These are phyloP conservation scores for Elsinoe australis DNA, from an alignment of 2,329 filamentous ascomycete genomes.

Conservation along the genomic window DNA sequence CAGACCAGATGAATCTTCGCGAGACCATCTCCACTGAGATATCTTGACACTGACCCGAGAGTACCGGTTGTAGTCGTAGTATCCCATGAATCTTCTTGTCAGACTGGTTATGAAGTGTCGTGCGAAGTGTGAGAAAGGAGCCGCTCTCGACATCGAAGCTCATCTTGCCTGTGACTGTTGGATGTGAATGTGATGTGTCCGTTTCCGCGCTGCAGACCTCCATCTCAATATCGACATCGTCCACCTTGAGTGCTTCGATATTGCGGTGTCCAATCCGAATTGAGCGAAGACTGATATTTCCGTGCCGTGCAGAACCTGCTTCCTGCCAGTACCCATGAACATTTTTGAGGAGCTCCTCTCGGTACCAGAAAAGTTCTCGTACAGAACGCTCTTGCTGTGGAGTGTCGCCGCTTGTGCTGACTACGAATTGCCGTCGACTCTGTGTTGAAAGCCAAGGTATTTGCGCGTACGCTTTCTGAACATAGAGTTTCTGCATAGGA, in stretches of 20 bases:
- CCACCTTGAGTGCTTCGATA: conserved; percentile 74
- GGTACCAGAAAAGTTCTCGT: conserved; percentile 85
- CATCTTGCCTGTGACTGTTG: conserved; percentile 37
- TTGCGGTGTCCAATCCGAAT: conserved; percentile 68
- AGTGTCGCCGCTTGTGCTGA: conserved; percentile 69
- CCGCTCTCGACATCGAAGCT: conserved; percentile 48
- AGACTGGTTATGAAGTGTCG: conserved; percentile 69
- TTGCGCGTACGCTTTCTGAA: conserved; percentile 67
- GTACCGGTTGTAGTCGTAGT: conserved; percentile 66
- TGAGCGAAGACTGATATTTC: conserved; percentile 66
- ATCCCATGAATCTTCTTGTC: conserved; percentile 60
- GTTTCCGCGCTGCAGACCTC: conserved; percentile 18
- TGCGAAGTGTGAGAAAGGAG: conserved; percentile 60
- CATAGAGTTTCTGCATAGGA: conserved; percentile 64
- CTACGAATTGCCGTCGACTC: conserved; percentile 85
- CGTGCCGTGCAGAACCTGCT: conserved; percentile 50
- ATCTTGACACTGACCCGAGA: conserved; percentile 60
- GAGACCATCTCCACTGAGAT: conserved; percentile 72
- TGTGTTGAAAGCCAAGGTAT: conserved; percentile 75
- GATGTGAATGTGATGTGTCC: no score
- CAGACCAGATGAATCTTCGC: conserved; percentile 77
- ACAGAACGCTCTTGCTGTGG: conserved; percentile 70
- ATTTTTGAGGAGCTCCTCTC: conserved; percentile 67
- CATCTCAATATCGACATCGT: conserved; percentile 46
- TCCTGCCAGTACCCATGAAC: conserved; percentile 67